A percentile compares a stretch with the other conserved stretches of the same genome.
Evolutionary conservation across 129 eudicot species (phyloP).

Genomic region (Flaveria ramosissima): DNA sequence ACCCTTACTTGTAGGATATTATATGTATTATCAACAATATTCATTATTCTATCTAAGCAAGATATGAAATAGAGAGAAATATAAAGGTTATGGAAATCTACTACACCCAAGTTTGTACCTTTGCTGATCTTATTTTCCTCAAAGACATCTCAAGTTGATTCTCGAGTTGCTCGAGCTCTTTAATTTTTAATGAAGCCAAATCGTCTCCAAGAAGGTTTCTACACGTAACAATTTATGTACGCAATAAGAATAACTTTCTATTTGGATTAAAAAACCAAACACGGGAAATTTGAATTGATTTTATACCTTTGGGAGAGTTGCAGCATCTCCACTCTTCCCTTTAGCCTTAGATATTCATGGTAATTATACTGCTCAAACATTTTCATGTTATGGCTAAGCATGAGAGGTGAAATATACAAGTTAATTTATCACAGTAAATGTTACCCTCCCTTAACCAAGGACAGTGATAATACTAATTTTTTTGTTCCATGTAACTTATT

Average conservation of each 20-base stretch:
- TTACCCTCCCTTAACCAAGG: no score
- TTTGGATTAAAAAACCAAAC: background rate
- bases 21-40: background rate
- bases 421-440: no score
- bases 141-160: slow-evolving; percentile 53
- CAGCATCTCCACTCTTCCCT: slow-evolving; percentile 56
- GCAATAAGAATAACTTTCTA: background rate
- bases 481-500: no score
- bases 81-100: no score
- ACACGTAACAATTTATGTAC: background rate
- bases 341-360: slow-evolving; percentile 61
- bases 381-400: background rate
- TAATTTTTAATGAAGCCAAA: slow-evolving; percentile 44
- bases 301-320: slow-evolving; percentile 63
- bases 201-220: slow-evolving; percentile 70
- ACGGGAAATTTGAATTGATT: background rate
- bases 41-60: background rate
- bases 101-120: slow-evolving; percentile 32
- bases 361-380: slow-evolving; percentile 39
- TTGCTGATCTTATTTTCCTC: slow-evolving; percentile 59
- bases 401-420: no score
- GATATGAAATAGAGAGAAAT: no score
- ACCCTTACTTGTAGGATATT: no score
- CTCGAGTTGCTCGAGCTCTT: slow-evolving; percentile 58
- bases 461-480: no score